Conservation (phyloP, 164 flowering plant species). For the Aristolochia contorta region DNA sequence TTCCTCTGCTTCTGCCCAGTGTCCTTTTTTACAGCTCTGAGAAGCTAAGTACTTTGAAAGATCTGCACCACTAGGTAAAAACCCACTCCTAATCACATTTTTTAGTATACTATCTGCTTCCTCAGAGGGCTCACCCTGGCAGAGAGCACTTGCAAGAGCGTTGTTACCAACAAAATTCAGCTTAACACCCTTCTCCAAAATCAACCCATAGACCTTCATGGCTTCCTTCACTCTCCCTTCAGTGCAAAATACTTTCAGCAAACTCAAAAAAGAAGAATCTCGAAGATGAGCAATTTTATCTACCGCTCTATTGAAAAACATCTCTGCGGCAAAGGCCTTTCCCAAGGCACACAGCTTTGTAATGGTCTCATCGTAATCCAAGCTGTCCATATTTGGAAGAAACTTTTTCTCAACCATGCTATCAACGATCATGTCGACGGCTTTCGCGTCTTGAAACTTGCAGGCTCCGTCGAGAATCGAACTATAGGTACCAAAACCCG, state of each 20-base stretch:
- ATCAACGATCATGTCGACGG: conserved; percentile 21
- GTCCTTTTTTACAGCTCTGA: conserved; percentile 31
- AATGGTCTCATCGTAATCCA: conserved; percentile 35
- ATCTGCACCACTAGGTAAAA: conserved; percentile 22
- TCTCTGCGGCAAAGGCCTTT: conserved; percentile 44
- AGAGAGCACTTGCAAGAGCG: conserved; percentile 35
- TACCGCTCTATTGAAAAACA: conserved; percentile 41
- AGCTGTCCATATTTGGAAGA: conserved; percentile 18
- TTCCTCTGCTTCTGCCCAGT: conserved; percentile 52
- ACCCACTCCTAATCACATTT: conserved; percentile 37
- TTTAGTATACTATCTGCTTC: conserved; percentile 23
- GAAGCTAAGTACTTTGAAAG: conserved; percentile 32
- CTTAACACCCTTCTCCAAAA: conserved; percentile 16
- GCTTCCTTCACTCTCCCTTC: conserved; percentile 49
- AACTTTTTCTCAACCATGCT: conserved; percentile 40
- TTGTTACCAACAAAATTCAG: conserved; percentile 22
- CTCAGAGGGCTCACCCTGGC: conserved; percentile 33
- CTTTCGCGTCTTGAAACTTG: conserved; percentile 27
- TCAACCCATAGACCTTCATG: conserved; percentile 19
- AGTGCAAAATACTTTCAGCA: conserved; percentile 41
- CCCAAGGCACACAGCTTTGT: conserved; percentile 48
- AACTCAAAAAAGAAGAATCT: conserved; percentile 36
- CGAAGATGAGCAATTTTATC: conserved; percentile 24
- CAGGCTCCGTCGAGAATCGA: conserved; percentile 73
- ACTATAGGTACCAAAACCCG: conserved; percentile 44